These are phyloP conservation scores for Diaporthe humulicola DNA, from an alignment of 2,329 filamentous ascomycete species.

Conservation along the genomic window DNA sequence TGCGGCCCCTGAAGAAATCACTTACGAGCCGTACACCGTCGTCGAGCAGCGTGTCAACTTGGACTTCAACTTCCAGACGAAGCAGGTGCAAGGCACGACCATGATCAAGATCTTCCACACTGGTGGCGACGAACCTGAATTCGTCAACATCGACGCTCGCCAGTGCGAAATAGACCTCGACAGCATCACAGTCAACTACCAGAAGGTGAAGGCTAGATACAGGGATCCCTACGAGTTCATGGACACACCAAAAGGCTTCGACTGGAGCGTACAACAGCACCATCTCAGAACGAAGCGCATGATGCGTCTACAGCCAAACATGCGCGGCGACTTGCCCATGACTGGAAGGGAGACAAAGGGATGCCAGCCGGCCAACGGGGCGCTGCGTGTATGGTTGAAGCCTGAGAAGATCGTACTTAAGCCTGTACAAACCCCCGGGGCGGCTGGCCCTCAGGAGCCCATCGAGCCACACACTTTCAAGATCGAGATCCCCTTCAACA, in stretches of 20 bases:
- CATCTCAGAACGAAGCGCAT: constrained; percentile 79
- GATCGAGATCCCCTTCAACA: constrained; percentile 80
- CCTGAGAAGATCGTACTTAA: constrained; percentile 51
- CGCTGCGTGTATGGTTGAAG: constrained; percentile 58
- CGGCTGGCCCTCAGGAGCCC: constrained; percentile 29
- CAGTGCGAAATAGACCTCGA: constrained; percentile 70
- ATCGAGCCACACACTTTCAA: constrained; percentile 44
- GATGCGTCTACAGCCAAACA: constrained; percentile 64
- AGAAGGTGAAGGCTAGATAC: constrained; percentile 60
- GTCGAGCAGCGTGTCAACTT: constrained; percentile 90
- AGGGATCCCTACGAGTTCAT: constrained; percentile 77
- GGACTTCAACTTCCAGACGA: constrained; percentile 86
- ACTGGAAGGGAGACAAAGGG: constrained; percentile 67
- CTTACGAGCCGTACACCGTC: constrained; percentile 62
- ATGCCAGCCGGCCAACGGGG: constrained; percentile 68
- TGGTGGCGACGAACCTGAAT: constrained; percentile 65
- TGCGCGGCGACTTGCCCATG: constrained; percentile 66
- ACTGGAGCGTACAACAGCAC: constrained; percentile 80
- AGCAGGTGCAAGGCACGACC: constrained; percentile 81
- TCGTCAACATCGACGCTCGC: constrained; percentile 72
- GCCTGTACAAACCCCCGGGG: constrained; percentile 42
- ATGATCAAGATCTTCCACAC: constrained; percentile 82
- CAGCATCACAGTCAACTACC: constrained; percentile 66
- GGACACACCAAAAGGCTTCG: constrained; percentile 70
- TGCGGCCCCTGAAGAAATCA: constrained; percentile 35